phyloP scores from a whole-genome alignment of 768 basidiomycete genomes.

The Phylloporus arenicola region DNA sequence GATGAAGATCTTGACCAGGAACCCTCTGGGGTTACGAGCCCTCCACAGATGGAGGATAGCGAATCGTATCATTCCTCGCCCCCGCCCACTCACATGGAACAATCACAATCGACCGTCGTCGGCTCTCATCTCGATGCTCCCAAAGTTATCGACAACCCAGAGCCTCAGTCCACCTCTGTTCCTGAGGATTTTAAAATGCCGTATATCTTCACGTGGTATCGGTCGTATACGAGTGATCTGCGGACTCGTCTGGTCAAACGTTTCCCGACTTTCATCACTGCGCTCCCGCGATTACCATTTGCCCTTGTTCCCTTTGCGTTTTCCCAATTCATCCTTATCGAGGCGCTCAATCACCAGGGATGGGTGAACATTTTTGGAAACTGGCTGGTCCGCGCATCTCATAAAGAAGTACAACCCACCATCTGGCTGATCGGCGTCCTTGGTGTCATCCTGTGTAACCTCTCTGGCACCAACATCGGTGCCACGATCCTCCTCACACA shows the following conservation, averaged over 20 bases:
- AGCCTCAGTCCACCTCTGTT: neutral
- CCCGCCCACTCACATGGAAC: neutral
- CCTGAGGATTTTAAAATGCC: neutral
- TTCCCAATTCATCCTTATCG: conserved; percentile 90
- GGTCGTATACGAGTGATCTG: neutral
- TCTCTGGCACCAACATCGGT: conserved; percentile 90
- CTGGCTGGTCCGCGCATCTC: conserved; percentile 51
- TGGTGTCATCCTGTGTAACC: conserved; percentile 71
- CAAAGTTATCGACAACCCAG: neutral
- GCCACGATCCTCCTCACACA: conserved; percentile 87
- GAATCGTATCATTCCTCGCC: neutral
- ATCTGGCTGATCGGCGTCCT: conserved; percentile 68
- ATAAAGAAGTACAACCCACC: conserved; percentile 40
- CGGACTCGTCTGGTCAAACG: conserved; percentile 20
- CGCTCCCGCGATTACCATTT: conserved; percentile 68
- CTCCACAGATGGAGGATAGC: conserved; percentile 3
- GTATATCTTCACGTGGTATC: neutral
- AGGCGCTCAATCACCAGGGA: conserved; percentile 72
- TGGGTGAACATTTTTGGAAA: conserved; percentile 82
- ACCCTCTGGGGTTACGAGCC: neutral
- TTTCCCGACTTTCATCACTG: conserved; percentile 70
- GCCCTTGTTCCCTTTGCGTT: conserved; percentile 88
- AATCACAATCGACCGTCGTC: neutral
- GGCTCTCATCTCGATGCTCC: neutral
- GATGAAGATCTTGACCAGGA: neutral